Evolutionary conservation across 177 flowering plant genomes (phyloP), one percentile per base, ranked within the genome.

Genomic region (Telopea speciosissima): DNA sequence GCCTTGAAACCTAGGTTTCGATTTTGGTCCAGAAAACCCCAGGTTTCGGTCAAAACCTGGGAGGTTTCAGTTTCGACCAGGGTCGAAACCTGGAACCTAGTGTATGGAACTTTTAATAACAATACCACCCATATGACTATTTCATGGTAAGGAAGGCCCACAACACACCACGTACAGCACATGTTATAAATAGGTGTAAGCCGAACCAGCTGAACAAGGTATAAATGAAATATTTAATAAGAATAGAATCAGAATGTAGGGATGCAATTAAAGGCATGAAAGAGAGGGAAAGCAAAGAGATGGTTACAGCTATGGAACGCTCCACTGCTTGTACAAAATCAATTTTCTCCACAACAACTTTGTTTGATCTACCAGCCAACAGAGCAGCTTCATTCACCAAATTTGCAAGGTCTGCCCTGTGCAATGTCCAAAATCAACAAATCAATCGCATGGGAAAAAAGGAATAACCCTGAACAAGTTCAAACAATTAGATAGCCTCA

Each of bases 381-480:
- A 95, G 74, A 75, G 99, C 99, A 76, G 99, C 99, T 84, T 95
- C 99, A 81, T 95, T 95, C 23, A 92, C 99, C 81, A 95, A 82
- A 79, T 95, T 95, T 75, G 96, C 97, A 75, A 95, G 97, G 80
- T 95, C 99, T 76, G 99, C 99, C 91, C 99, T 95, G 94, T 74
- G 81, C 67, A 69, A 71, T 25, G 52, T 69, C 70, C 73, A 75
- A 79, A 73, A 70, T 24, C 63, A 70, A 62, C 65, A 75, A 28
- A 70, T 81, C 73, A 81, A 45, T 63, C 56, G 63, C 69, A 65
- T 22, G 72, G 6, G 21, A n/a, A 63, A 61, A 54, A 44, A 58
- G 8, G 26, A 44, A 42, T 45, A 26, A 21, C 25, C 33, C 49
- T 36, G 24, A 23, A 21, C 17, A 40, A 63, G 24, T 63, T 12